phyloP scores from a whole-genome alignment of 2,329 filamentous ascomycete genomes.

The Cercospora janseana region DNA sequence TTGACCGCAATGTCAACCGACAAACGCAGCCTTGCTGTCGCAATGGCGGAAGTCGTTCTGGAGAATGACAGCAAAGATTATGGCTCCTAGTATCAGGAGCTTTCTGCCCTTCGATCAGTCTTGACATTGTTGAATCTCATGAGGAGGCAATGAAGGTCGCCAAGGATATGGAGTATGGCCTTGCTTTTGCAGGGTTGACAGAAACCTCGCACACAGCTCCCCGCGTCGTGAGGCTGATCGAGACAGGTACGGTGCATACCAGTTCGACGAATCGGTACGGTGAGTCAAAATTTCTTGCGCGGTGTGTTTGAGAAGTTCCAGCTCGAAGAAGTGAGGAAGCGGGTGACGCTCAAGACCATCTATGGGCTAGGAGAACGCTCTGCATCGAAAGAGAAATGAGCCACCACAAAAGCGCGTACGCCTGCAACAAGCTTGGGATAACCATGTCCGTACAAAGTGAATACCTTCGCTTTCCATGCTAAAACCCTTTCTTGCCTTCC shows the following conservation, averaged over 20 bases:
- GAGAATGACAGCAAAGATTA: conserved; percentile 65
- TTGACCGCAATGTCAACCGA: conserved; percentile 48
- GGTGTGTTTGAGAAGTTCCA: conserved; percentile 50
- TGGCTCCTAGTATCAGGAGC: conserved; percentile 70
- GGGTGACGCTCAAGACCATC: conserved; percentile 39
- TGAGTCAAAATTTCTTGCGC: conserved; percentile 46
- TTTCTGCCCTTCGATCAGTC: conserved; percentile 70
- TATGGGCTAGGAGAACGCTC: too few species aligned
- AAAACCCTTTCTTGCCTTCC: conserved; percentile 6
- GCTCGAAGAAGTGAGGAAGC: conserved; percentile 49
- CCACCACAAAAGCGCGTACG: neutral
- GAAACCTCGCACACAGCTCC: conserved; percentile 55
- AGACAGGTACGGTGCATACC: conserved; percentile 60
- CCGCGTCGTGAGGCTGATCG: conserved; percentile 43
- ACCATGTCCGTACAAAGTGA: too few species aligned
- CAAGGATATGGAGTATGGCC: conserved; percentile 77
- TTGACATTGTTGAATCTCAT: conserved; percentile 63
- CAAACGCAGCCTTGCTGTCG: conserved; percentile 24
- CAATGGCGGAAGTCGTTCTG: conserved; percentile 64
- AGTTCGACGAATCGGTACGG: conserved; percentile 51
- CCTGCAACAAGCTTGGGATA: neutral
- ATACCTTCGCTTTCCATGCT: too few species aligned
- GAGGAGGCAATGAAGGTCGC: conserved; percentile 70
- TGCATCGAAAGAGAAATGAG: neutral
- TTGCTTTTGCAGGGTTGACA: conserved; percentile 69